Base-by-base conservation (phyloP, 2,329 filamentous ascomycete genomes). In the Cephalotrichum gorgonifer region DNA sequence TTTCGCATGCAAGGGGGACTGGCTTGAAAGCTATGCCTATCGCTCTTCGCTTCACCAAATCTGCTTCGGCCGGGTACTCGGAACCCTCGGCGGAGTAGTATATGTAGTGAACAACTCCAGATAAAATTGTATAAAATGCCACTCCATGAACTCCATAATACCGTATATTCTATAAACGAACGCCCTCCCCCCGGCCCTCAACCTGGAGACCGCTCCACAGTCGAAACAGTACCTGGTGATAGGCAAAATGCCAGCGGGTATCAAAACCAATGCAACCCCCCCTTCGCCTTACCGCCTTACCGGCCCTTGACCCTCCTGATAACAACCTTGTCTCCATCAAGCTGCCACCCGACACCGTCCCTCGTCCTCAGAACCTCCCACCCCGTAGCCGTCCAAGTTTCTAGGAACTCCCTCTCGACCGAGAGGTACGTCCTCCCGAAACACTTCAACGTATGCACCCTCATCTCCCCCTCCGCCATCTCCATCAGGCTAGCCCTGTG, bases 281-380 rank as follows among this genome's bases (percentile, higher is more conserved):
- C n/a, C n/a, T n/a, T n/a, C n/a, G n/a, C n/a, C n/a, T n/a, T n/a
- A 17, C 22, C 15, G 8, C 44, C 30, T 62, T 57, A 69, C 56
- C 64, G 65, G 43, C 63, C 66, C 59, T 67, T 73, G 17, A 74
- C 65, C 59, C 67, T 76, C 49, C 86, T 78, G 60, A 97, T 91
- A n/a, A 89, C 72, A 28, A 96, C 83, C 58, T 70, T 85, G 41
- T 76, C 73, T 4, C 78, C 83, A 38, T 87, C 82, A 57, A 87
- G 69, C 59, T 89, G 79, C 93, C 93, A 98, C 0, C 89, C 89
- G 1, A 97, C 85, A 3, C 81, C 81, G 59, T 87, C 81, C 54
- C 78, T 71, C 30, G 77, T 73, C 50, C 68, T 75, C 59, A 97
- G 67, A 46, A 80, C 78, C 11, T 79, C 72, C 89, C 91, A 98